These are phyloP conservation scores for Sporopachydermia lactativora DNA, from an alignment of 805 yeast species.

Conservation along the genomic window DNA sequence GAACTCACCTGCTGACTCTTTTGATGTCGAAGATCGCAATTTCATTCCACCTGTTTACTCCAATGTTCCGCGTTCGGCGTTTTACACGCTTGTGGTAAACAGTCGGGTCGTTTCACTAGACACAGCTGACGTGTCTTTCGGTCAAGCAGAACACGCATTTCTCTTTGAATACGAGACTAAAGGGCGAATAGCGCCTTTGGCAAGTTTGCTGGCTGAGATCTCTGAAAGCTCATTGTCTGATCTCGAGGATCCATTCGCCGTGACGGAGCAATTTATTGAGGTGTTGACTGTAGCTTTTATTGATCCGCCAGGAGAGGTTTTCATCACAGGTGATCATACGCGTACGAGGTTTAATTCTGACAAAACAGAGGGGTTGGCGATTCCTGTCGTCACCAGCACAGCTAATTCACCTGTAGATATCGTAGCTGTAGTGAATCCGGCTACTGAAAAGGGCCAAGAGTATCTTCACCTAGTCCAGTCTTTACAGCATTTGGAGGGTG, in stretches of 20 bases:
- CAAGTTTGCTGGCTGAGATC: not conserved
- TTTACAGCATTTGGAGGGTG: constrained; percentile 30
- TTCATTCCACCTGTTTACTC: too few species aligned
- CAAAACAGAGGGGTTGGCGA: too few species aligned
- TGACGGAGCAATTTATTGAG: not conserved
- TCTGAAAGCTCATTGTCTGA: not conserved
- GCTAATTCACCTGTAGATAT: constrained; percentile 43
- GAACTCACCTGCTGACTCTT: not conserved
- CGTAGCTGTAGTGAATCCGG: constrained; percentile 55
- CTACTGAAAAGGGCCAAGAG: constrained; percentile 54
- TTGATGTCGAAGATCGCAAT: too few species aligned
- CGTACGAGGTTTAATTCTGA: too few species aligned
- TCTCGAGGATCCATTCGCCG: not conserved
- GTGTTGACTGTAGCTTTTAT: not conserved
- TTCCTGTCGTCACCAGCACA: too few species aligned
- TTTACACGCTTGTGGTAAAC: not conserved
- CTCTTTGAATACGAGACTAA: not conserved
- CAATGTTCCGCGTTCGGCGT: not conserved
- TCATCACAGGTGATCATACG: not conserved
- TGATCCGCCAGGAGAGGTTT: not conserved
- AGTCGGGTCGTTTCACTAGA: not conserved
- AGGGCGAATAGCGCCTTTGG: too few species aligned
- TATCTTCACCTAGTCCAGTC: constrained; percentile 30
- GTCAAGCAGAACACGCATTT: not conserved
- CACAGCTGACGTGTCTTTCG: not conserved